Percentiles rank a stretch among this genome's conserved stretches.
These are phyloP conservation scores for Yamadazyma buinensis DNA, from an alignment of 1,139 yeast genomes.

Conservation along the genomic window DNA sequence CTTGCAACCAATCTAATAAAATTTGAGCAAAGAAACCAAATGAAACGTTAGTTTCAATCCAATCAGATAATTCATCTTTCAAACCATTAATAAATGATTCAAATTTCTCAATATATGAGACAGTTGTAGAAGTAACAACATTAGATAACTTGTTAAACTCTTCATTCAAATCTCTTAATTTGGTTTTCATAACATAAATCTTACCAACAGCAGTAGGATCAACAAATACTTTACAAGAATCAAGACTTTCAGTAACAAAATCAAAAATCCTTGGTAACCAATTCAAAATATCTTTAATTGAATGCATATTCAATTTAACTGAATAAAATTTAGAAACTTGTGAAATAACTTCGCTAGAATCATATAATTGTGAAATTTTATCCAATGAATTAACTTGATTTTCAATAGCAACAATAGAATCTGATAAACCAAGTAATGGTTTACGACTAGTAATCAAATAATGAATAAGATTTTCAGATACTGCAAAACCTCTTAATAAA, in stretches of 20 bases:
- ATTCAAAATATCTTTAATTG: conserved; percentile 15
- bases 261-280: conserved; percentile 53
- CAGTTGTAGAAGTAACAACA: conserved; percentile 15
- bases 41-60: conserved; percentile 26
- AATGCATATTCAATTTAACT: conserved; percentile 15
- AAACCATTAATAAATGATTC: conserved; percentile 4
- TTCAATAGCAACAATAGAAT: conserved; percentile 6
- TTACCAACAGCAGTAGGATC: conserved; percentile 10
- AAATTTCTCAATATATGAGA: conserved; percentile 8
- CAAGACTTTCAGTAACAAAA: conserved; percentile 37
- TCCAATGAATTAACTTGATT: conserved; percentile 4
- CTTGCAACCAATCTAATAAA: conserved; percentile 36
- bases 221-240: conserved; percentile 16
- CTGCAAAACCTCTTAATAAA: conserved; percentile 73
- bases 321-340: conserved; percentile 19
- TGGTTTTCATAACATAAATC: conserved; percentile 20
- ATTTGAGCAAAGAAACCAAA: conserved; percentile 46
- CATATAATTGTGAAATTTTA: conserved; percentile 12
- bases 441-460: conserved; percentile 48
- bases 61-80: conserved; percentile 11
- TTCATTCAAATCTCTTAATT: conserved; percentile 14
- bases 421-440: conserved; percentile 36
- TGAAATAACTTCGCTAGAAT: conserved; percentile 10
- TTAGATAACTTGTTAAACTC: conserved; percentile 11
- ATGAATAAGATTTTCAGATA: conserved; percentile 69